Base-by-base conservation (phyloP, 805 yeast species). In the Ogataea degrootiae region DNA sequence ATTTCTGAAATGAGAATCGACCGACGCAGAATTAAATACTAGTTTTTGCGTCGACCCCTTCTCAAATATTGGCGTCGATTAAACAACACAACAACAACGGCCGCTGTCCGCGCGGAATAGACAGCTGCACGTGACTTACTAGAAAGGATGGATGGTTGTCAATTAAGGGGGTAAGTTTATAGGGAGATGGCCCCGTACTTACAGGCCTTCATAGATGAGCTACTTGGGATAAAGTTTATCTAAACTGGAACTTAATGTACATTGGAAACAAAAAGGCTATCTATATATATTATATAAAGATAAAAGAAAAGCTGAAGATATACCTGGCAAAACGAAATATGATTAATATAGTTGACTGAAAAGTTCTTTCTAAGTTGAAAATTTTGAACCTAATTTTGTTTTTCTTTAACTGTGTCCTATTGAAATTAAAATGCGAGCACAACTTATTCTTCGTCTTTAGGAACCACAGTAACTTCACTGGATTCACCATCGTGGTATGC, bases 401-500 rank as follows among this genome's bases (percentile, higher is more conserved):
- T 15, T 34, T 34, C 7, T 34, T 15, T 15, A 34, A 34, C 11
- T 26, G 4, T 26, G 12, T n/a, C 7, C 36, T n/a, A 14, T 34
- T 34, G 17, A 34, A 34, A n/a, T 15, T 34, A 34, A 34, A 15
- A 7, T 15, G 8, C 9, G 17, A 15, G 5, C 8, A 34, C n/a
- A 6, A 6, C n/a, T 15, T 26, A 39, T n/a, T 39, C 17, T 14
- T 47, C 51, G 9, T 46, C 44, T 21, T 41, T 19, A 31, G 35
- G 34, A 34, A 53, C 38, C 5, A 34, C 34, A n/a, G 45, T 48
- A 12, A 63, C 68, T 42, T 62, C 68, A 46, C 54, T 57, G 7
- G 64, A 50, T 49, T 87, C 89, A 49, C 77, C 82, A 64, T 85
- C 83, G 64, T 86, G 92, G 67, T 77, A 87, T 17, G 94, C 97